Base-by-base conservation (phyloP, 2,329 filamentous ascomycete species). In the Fusarium zealandicum region DNA sequence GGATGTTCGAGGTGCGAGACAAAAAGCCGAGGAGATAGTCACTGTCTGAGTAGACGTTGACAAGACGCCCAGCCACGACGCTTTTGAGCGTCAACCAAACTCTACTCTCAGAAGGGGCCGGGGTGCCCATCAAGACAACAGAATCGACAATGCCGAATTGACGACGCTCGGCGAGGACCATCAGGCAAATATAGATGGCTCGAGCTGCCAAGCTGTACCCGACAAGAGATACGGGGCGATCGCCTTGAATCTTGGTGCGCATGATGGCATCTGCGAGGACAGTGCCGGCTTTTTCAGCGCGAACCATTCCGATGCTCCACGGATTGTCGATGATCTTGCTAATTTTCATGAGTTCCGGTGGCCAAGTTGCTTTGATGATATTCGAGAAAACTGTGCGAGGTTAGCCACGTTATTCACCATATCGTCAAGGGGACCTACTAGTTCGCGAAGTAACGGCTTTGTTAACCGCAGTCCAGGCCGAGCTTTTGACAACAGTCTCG, bases 1-100 rank as follows among this genome's bases (percentile, higher is more conserved):
- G 88, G 42, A 93, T 83, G 63, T 88, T 92, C 47, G 89, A 90
- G 3, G 86, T 90, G 43, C 93, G 87, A 71, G 93, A 96, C 32
- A 97, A 78, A 70, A 97, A 96, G 1, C 87, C 92, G 3, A 98
- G 85, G 18, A 97, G 86, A 62, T 91, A 92, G 72, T 98, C 93
- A 39, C 91, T 90, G 44, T 89, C 86, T 1, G 90, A 96, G 71
- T 88, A 97, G 4, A 95, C 92, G 65, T 97, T 98, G 68, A 97
- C 82, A n/a, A 97, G 79, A 17, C 92, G 85, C 0, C 93, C 92
- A 33, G 86, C 82, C 4, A 96, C 91, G 3, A 93, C 90, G 53
- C 85, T 88, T 59, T 90, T 87, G 69, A 96, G 82, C 6, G 85
- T 81, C 22, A 89, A 80, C 93, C 93, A 97, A 46, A 90, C 86